phyloP scores from a whole-genome alignment of 225 moss, liverwort and hornwort species.

The Pseudoscleropodium purum region DNA sequence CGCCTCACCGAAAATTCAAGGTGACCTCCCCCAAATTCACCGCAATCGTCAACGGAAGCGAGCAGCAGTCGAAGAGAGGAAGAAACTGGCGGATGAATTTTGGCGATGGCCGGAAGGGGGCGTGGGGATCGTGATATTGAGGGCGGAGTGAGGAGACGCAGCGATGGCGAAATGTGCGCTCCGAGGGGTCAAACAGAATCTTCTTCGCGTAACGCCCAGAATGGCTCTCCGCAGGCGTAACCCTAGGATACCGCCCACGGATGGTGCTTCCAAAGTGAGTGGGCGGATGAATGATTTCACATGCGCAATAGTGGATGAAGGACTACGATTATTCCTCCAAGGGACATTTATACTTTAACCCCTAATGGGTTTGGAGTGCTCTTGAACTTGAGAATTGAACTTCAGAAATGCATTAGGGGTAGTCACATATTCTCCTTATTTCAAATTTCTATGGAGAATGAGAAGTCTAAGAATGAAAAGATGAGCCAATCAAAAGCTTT shows the following conservation, averaged over 20 bases:
- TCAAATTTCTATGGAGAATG: too few relatives aligned
- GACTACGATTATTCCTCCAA: neutral
- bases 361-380: neutral
- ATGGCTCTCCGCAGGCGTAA: neutral
- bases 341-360: too few relatives aligned
- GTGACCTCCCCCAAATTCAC: neutral
- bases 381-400: neutral
- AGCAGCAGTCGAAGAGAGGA: neutral
- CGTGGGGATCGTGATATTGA: neutral
- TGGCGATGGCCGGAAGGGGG: neutral
- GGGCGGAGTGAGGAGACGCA: neutral
- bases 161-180: slow-evolving; percentile 1
- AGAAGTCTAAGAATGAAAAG: too few relatives aligned
- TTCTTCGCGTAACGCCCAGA: neutral
- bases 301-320: neutral
- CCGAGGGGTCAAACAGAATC: slow-evolving; percentile 16
- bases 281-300: neutral
- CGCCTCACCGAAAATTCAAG: neutral
- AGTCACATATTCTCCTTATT: too few relatives aligned
- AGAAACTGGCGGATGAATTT: neutral
- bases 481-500: too few relatives aligned
- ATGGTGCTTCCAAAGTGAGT: too few relatives aligned
- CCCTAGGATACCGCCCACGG: neutral
- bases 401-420: too few relatives aligned
- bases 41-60: neutral